Conservation (phyloP, 306 rosid genomes). For the Vicia villosa region DNA sequence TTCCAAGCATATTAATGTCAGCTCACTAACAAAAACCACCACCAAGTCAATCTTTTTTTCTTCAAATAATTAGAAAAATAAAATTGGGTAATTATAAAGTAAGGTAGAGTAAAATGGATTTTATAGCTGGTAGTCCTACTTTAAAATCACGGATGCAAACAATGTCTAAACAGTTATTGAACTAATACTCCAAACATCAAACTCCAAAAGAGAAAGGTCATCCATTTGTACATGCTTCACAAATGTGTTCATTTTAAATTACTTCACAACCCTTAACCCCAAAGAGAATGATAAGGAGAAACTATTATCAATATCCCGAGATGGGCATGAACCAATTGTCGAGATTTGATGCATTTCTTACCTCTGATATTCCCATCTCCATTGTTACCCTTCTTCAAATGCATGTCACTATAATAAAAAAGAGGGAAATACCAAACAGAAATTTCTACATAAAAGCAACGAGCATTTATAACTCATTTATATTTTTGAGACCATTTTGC, state of each 20-base stretch:
- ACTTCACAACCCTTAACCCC: neutral
- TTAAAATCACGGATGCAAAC: slow-evolving; percentile 14
- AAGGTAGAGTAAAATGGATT: slow-evolving; percentile 15
- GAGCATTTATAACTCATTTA: slow-evolving; percentile 8
- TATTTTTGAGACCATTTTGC: slow-evolving; percentile 15
- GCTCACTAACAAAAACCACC: slow-evolving; percentile 25
- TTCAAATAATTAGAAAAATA: neutral
- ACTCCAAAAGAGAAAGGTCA: neutral
- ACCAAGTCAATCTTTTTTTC: slow-evolving; percentile 8
- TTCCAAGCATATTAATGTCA: slow-evolving; percentile 43
- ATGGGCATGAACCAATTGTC: slow-evolving; percentile 12
- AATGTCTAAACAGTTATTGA: neutral
- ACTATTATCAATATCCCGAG: slow-evolving; percentile 7
- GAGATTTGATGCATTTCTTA: slow-evolving; percentile 21
- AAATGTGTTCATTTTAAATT: slow-evolving; percentile 4
- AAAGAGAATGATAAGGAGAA: slow-evolving; percentile 8
- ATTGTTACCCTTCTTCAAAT: slow-evolving; percentile 31
- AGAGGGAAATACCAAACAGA: neutral
- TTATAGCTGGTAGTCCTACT: slow-evolving; percentile 6
- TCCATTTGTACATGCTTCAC: neutral
- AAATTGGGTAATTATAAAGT: neutral
- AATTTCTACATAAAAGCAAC: neutral
- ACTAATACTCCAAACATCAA: slow-evolving; percentile 13
- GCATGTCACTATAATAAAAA: neutral
- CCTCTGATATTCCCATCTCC: slow-evolving; percentile 26